Conservation (phyloP, 31 red algal genomes). For the Asparagopsis taxiformis region DNA sequence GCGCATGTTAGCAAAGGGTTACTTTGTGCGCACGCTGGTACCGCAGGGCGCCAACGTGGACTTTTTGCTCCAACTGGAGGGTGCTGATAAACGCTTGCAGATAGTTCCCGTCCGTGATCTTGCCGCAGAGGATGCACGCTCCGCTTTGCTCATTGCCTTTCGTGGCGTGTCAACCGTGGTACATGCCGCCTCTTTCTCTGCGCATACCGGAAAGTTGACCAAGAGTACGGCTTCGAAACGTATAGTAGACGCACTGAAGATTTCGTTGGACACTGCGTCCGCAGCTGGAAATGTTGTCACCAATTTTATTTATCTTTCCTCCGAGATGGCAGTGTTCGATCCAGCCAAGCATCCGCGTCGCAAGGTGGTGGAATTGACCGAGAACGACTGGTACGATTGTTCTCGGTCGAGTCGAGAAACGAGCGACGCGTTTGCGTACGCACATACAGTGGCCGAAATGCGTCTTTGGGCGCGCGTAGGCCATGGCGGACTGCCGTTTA, state of each 20-base stretch:
- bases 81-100: slow-evolving; percentile 17
- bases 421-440: slow-evolving; percentile 44
- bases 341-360: slow-evolving; percentile 25
- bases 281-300: slow-evolving; percentile 42
- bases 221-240: slow-evolving; percentile 38
- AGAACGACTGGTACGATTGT: slow-evolving; percentile 60
- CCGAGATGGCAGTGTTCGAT: slow-evolving; percentile 49
- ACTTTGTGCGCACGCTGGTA: slow-evolving; percentile 39
- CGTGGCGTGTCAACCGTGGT: slow-evolving; percentile 41
- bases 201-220: slow-evolving; percentile 20
- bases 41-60: slow-evolving; percentile 39
- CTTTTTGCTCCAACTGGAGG: slow-evolving; percentile 18
- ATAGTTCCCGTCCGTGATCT: slow-evolving; percentile 44
- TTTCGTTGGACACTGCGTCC: slow-evolving; percentile 42
- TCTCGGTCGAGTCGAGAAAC: slow-evolving; percentile 8
- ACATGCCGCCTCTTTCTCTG: slow-evolving; percentile 43
- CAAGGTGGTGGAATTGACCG: slow-evolving; percentile 21
- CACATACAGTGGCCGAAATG: slow-evolving; percentile 50
- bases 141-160: slow-evolving; percentile 40
- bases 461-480: slow-evolving; percentile 55
- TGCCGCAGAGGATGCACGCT: slow-evolving; percentile 45
- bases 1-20: slow-evolving; percentile 36
- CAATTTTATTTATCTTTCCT: slow-evolving; percentile 55
- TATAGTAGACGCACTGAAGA: slow-evolving; percentile 50
- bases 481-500: slow-evolving; percentile 40